Evolutionary conservation across 1,139 yeast genomes (phyloP).

Genomic region (Ogataea hybrid): DNA sequence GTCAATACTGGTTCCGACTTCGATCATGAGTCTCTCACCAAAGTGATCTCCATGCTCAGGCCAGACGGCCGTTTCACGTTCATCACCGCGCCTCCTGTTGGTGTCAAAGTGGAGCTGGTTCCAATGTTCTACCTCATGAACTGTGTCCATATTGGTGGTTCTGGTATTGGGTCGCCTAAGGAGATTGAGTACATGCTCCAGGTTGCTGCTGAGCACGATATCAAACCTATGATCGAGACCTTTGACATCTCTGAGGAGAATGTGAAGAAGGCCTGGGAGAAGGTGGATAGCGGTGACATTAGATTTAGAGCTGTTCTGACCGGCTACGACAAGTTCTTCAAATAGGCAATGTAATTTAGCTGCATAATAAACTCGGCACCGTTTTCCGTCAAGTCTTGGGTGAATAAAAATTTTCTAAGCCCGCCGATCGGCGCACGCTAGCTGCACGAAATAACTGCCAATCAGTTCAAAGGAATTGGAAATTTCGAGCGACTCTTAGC

Average conservation of each 20-base stretch:
- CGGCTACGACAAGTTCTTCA: constrained; percentile 42
- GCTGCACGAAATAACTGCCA: too few species aligned
- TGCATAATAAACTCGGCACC: too few species aligned
- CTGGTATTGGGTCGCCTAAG: constrained; percentile 41
- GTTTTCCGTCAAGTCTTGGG: too few species aligned
- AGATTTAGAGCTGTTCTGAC: constrained; percentile 65
- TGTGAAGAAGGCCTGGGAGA: constrained; percentile 47
- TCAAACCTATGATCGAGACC: constrained; percentile 59
- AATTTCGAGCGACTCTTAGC: too few species aligned
- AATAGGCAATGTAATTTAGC: not conserved
- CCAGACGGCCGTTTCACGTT: constrained; percentile 42
- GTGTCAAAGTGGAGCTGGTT: constrained; percentile 29
- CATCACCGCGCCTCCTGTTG: constrained; percentile 45
- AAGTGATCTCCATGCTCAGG: constrained; percentile 36
- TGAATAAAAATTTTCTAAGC: too few species aligned
- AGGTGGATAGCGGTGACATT: constrained; percentile 54
- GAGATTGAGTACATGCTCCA: constrained; percentile 57
- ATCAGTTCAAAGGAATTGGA: too few species aligned
- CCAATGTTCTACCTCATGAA: constrained; percentile 32
- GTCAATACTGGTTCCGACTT: constrained; percentile 48
- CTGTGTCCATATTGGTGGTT: constrained; percentile 37
- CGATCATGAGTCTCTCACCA: constrained; percentile 36
- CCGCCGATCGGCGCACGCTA: too few species aligned
- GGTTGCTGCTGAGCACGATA: constrained; percentile 49
- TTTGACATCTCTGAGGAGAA: constrained; percentile 49